Base-by-base conservation (phyloP, 768 basidiomycete species). In the Termitomyces sp. region DNA sequence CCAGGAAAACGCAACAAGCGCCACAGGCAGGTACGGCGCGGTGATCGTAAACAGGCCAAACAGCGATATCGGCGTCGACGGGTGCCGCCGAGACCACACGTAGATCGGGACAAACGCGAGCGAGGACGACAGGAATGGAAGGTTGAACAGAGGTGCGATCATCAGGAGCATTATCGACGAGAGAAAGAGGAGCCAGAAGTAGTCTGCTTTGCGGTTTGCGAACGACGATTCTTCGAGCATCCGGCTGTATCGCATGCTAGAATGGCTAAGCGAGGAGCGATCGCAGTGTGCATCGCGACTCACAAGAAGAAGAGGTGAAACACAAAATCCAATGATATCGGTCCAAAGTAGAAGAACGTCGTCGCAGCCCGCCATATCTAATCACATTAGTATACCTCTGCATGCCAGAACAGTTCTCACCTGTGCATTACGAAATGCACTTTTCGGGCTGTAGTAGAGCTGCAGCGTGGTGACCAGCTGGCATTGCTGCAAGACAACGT, bases 301-400 rank as follows among this genome's bases (percentile, higher is more conserved):
- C 68, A 96, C 96, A 99, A 97, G 80, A 98, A 99, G 79, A 98
- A 98, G 53, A 99, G 80, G 70, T 98, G 96, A 73, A 98, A 97
- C 58, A 96, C 81, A 64, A 98, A 93, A 71, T 98, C 96, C 22
- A 98, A 75, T 4, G 90, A 93, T 67, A 98, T 84, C 1, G 88
- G 83, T 12, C 96, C 97, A 72, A 98, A 98, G 73, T 95, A 99
- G 65, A 94, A 88, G 80, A 98, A 98, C 12, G 90, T 96, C 29
- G 94, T 95, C 42, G 88, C 71, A 46, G 85, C 80, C 29, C 96
- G 82, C 94, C 94, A 98, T 63, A 87, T 79, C 93, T 97, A 56
- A 37, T 49, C 26, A 13, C 34, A 62, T 56, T 63, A 44, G 22
- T 20, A 26, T 16, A 34, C 27, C 2, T n/a, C 32, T 1, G 43